phyloP scores from a whole-genome alignment of 768 basidiomycete species.

The Suillus brevipes region DNA sequence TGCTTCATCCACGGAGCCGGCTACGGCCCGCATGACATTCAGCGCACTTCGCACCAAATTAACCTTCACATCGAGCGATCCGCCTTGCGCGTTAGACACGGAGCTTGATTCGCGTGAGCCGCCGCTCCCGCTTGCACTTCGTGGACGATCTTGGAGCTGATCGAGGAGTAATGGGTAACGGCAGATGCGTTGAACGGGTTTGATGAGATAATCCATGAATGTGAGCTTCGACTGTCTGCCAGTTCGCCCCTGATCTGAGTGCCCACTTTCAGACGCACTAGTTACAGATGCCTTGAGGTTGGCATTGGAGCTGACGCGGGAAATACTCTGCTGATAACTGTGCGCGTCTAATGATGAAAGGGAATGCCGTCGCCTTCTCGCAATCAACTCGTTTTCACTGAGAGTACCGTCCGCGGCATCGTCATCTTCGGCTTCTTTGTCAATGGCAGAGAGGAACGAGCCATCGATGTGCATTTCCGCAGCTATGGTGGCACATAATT shows the following conservation, averaged over 20 bases:
- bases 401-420: constrained; percentile 7
- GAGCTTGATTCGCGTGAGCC: constrained; percentile 6
- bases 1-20: constrained; percentile 80
- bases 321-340: constrained; percentile 37
- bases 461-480: constrained; percentile 35
- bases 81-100: not conserved
- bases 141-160: constrained; percentile 46
- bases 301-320: constrained; percentile 32
- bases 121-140: constrained; percentile 2
- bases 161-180: constrained; percentile 90
- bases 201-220: constrained; percentile 90
- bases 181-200: constrained; percentile 95
- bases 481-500: constrained; percentile 63
- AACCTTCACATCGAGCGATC: not conserved
- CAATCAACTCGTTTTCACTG: constrained; percentile 21
- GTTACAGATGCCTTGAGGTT: constrained; percentile 33
- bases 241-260: constrained; percentile 28
- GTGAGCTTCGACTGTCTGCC: constrained; percentile 46
- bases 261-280: constrained; percentile 32
- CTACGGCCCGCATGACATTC: constrained; percentile 74
- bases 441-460: constrained; percentile 14
- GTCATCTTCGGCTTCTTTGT: constrained; percentile 14
- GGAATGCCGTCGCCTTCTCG: constrained; percentile 45
- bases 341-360: constrained; percentile 52
- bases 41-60: constrained; percentile 44